These are phyloP conservation scores for Oropetium thomaeum DNA, from an alignment of 176 grass and related monocot genomes.

Conservation along the genomic window DNA sequence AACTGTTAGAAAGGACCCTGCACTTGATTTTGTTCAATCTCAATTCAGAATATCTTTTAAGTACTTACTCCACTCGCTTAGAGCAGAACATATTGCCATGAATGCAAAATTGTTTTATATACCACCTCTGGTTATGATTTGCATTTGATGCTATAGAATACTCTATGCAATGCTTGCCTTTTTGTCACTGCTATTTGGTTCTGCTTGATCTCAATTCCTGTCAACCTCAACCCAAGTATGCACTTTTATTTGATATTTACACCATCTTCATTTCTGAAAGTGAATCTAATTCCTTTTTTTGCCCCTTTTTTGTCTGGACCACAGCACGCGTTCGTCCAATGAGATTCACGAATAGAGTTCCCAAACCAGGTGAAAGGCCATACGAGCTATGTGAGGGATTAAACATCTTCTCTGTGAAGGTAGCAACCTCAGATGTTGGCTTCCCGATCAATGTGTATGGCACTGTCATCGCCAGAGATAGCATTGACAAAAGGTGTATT, in stretches of 20 bases:
- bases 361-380: not conserved
- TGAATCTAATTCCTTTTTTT: not conserved
- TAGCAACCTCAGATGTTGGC: not conserved
- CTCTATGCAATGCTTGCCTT: no score
- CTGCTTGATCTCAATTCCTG: no score
- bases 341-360: not conserved
- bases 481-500: not conserved
- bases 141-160: no score
- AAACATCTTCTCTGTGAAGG: slow-evolving; percentile 3
- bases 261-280: not conserved
- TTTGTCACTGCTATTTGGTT: no score
- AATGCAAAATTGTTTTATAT: no score
- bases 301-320: not conserved
- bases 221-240: no score
- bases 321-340: not conserved
- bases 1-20: no score
- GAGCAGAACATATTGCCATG: no score
- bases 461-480: not conserved
- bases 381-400: not conserved
- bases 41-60: no score
- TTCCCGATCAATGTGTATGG: slow-evolving; percentile 10
- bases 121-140: no score
- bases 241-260: no score
- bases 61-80: no score
- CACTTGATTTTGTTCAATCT: not conserved